Evolutionary conservation across 2,329 filamentous ascomycete species (phyloP), one percentile per base, ranked within the genome.

Genomic region (Aspergillus eucalypticola): DNA sequence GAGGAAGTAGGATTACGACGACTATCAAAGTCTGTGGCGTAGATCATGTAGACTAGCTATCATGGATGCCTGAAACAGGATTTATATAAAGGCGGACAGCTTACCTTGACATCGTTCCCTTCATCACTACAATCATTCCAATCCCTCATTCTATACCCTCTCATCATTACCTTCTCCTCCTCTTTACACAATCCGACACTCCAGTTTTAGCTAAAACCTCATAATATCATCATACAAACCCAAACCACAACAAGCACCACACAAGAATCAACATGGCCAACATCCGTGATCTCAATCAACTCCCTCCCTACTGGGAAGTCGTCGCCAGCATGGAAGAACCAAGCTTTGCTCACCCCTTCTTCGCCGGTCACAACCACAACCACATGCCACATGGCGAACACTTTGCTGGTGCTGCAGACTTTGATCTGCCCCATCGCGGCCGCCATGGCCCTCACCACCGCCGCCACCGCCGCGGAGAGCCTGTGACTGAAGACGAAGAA

Each of bases 201-300:
- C 25, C 6, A 49, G 13, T 1, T 10, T 25, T 23, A n/a, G 21
- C 46, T 11, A 5, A 29, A 32, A n/a, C 8, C 27, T 11, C 2
- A 3, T 27, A 49, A 19, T 10, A 29, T 8, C 3, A 50, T 27
- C 15, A 17, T 44, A 35, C 19, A 0, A 21, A 44, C 41, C 2
- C 17, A 10, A 44, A 23, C 19, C 11, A 53, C 11, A 15, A 39
- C 8, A 52, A 19, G 6, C 5, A 15, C 6, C 4, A 21, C 27
- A 4, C 0, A 46, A 7, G 44, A 17, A 55, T 2, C 38, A 50
- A 15, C 7, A 56, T 56, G 54, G 42, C 54, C 21, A 51, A 48
- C 35, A 58, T 58, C 7, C 48, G 55, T 10, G 21, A 52, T n/a
- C 46, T 51, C 38, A 58, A 58, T 23, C 55, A 58, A 46, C 10